These are phyloP conservation scores for Petunia axillaris DNA, from an alignment of 257 asterid genomes.

Conservation along the genomic window DNA sequence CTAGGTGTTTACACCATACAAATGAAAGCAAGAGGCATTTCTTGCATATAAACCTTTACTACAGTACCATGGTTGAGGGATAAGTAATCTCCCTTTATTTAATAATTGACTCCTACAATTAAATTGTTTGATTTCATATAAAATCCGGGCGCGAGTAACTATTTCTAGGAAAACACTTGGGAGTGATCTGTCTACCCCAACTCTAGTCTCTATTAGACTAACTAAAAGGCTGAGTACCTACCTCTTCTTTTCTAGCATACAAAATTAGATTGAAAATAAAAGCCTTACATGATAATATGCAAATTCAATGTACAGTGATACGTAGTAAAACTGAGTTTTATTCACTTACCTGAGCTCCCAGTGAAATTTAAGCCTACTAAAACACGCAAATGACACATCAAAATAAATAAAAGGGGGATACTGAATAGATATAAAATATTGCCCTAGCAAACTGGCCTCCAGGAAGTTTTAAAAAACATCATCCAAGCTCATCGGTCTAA, in stretches of 20 bases:
- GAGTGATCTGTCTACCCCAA: neutral
- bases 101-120: too few species aligned
- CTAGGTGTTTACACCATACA: neutral
- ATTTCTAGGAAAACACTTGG: neutral
- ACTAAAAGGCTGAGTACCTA: neutral
- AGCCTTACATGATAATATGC: neutral
- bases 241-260: neutral
- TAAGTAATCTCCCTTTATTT: too few species aligned
- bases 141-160: neutral
- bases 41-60: neutral
- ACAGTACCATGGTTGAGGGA: too few species aligned
- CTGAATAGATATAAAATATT: neutral
- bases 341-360: neutral
- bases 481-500: neutral
- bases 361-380: neutral
- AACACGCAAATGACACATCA: neutral
- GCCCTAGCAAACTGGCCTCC: neutral
- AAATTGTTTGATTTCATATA: too few species aligned
- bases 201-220: neutral
- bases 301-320: neutral
- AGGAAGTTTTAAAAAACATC: neutral
- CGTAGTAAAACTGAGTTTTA: neutral
- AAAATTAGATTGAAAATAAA: neutral
- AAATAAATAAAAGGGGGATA: neutral
- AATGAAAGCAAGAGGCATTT: neutral